Evolutionary conservation across 345 rosid genomes (phyloP).

Genomic region (Ricinus communis): DNA sequence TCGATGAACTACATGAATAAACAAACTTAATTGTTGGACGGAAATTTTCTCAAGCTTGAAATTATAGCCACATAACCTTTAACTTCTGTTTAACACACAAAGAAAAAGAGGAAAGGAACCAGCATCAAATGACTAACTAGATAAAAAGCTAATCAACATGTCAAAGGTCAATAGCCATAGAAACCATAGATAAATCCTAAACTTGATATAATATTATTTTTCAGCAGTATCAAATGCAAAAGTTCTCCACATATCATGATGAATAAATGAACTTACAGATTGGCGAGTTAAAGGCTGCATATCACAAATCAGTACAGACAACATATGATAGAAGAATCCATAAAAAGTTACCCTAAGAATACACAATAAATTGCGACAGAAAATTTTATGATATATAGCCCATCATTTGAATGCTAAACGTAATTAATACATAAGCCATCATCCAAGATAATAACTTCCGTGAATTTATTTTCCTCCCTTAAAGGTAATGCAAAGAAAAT

Average conservation of each 20-base stretch:
- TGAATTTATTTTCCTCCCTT: conserved; percentile 42
- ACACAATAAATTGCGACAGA: conserved; percentile 18
- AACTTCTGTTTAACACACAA: not conserved
- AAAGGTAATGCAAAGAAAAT: conserved; percentile 37
- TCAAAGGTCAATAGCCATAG: no score
- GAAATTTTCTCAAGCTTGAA: not conserved
- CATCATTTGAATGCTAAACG: conserved; percentile 34
- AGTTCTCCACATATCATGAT: not conserved
- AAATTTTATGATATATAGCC: conserved; percentile 25
- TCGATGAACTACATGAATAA: no score
- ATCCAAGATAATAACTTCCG: conserved; percentile 36
- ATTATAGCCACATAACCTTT: not conserved
- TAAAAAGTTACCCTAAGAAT: conserved; percentile 13
- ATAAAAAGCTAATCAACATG: not conserved
- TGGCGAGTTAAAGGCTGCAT: not conserved
- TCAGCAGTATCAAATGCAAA: not conserved
- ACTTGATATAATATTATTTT: not conserved
- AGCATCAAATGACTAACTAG: not conserved
- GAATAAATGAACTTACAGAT: not conserved
- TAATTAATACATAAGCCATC: conserved; percentile 43
- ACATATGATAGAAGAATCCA: not conserved
- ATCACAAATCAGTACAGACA: not conserved
- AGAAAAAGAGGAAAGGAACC: not conserved
- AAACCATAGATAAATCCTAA: no score
- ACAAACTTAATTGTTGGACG: not conserved